Evolutionary conservation across 345 rosid species (phyloP).

Genomic region (Rhodamnia rubescens): DNA sequence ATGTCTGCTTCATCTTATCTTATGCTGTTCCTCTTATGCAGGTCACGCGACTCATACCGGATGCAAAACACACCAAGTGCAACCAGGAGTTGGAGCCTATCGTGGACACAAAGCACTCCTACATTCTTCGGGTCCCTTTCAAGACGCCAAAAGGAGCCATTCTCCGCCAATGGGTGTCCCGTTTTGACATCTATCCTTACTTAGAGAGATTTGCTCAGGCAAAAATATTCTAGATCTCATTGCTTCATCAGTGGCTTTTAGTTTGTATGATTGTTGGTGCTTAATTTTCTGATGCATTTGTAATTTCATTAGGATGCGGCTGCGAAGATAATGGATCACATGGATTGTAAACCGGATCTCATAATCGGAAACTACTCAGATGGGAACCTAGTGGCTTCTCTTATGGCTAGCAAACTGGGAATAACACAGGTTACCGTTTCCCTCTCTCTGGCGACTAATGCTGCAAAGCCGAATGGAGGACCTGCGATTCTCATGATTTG

Average conservation of each 20-base stretch:
- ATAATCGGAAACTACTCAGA: slow-evolving; percentile 90
- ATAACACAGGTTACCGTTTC: slow-evolving; percentile 46
- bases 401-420: slow-evolving; percentile 71
- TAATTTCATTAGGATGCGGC: slow-evolving; percentile 40
- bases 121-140: slow-evolving; percentile 84
- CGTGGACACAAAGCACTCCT: slow-evolving; percentile 48
- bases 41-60: slow-evolving; percentile 77
- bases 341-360: slow-evolving; percentile 77
- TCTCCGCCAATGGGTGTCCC: slow-evolving; percentile 79
- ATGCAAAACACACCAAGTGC: slow-evolving; percentile 73
- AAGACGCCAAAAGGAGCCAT: slow-evolving; percentile 42
- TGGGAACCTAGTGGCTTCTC: slow-evolving; percentile 86
- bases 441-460: not conserved
- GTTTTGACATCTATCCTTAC: slow-evolving; percentile 89
- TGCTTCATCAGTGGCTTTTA: not conserved
- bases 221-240: slow-evolving; percentile 1
- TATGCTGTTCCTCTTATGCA: not conserved
- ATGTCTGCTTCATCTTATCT: not conserved
- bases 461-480: not conserved
- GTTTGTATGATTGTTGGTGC: not conserved
- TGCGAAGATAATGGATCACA: slow-evolving; percentile 43
- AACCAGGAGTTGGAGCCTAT: slow-evolving; percentile 72
- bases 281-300: not conserved
- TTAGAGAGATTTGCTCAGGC: slow-evolving; percentile 72
- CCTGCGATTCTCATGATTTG: not conserved